Percentiles rank a stretch among this genome's conserved stretches.
phyloP scores from a whole-genome alignment of 108 stramenopile genomes.

The Discostella stelligeroides region DNA sequence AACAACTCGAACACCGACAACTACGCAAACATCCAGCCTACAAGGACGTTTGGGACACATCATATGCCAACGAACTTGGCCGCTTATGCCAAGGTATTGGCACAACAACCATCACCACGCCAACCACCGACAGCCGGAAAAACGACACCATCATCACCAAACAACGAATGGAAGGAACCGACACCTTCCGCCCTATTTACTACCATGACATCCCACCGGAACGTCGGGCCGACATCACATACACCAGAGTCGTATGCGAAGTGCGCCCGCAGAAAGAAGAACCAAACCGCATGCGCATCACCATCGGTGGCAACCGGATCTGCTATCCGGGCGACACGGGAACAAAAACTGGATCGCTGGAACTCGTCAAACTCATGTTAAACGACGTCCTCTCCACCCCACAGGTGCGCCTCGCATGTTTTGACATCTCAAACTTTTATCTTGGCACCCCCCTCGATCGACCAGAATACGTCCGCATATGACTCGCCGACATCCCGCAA shows the following conservation, averaged over 20 bases:
- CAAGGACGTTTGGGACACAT: neutral
- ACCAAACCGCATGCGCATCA: conserved; percentile 22
- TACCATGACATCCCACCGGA: neutral
- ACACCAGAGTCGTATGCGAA: conserved; percentile 11
- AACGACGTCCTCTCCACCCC: conserved; percentile 48
- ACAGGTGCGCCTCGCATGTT: conserved; percentile 17
- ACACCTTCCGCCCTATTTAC: conserved; percentile 4
- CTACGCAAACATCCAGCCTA: neutral
- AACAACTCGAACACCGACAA: neutral
- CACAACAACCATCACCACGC: neutral
- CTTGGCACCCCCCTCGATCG: conserved; percentile 36
- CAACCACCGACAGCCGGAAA: too few species aligned
- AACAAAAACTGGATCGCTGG: conserved; percentile 36
- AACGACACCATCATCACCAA: neutral
- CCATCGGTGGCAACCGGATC: conserved; percentile 49
- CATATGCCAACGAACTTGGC: conserved; percentile 8
- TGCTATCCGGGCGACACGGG: conserved; percentile 26
- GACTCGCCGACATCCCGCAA: conserved; percentile 25
- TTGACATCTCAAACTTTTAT: conserved; percentile 57
- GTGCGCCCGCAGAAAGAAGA: conserved; percentile 37
- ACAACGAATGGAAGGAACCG: neutral
- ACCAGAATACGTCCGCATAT: conserved; percentile 50
- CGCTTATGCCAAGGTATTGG: conserved; percentile 11
- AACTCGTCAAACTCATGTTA: conserved; percentile 45
- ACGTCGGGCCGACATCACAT: neutral